A percentile compares a stretch with the other conserved stretches of the same genome.
These are phyloP conservation scores for Talaromyces sp. DNA, from an alignment of 2,329 filamentous ascomycete genomes.

Conservation along the genomic window DNA sequence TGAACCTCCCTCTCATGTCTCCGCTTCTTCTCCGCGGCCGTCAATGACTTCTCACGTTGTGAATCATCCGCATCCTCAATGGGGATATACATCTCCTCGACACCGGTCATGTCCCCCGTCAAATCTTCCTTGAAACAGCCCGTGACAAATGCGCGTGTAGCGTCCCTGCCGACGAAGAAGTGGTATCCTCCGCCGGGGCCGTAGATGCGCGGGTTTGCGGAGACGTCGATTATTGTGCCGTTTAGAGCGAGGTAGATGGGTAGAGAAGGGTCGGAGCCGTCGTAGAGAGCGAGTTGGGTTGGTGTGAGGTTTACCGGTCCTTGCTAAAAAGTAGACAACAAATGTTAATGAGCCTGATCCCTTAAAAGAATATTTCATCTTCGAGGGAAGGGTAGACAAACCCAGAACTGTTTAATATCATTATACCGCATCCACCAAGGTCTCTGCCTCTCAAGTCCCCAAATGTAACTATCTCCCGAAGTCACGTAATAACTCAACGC, in stretches of 20 bases:
- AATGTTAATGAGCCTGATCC: background rate
- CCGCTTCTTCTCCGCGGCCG: conserved; percentile 42
- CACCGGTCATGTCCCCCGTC: conserved; percentile 76
- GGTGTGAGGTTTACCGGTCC: conserved; percentile 68
- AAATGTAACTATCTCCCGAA: conserved; percentile 63
- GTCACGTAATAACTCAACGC: conserved; percentile 73
- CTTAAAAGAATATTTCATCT: too few relatives aligned
- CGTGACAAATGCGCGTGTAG: conserved; percentile 82
- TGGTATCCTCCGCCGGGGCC: conserved; percentile 81
- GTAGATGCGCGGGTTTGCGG: conserved; percentile 54
- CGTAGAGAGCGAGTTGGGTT: conserved; percentile 65
- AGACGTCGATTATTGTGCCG: conserved; percentile 62
- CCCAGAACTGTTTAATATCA: conserved; percentile 57
- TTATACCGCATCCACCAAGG: conserved; percentile 57
- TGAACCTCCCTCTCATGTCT: conserved; percentile 59
- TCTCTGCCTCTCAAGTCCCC: conserved; percentile 51
- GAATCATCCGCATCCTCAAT: conserved; percentile 56
- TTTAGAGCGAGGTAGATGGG: conserved; percentile 88
- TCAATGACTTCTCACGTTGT: conserved; percentile 28
- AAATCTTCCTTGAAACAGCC: conserved; percentile 86
- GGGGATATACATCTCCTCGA: conserved; percentile 75
- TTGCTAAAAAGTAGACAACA: conserved; percentile 28
- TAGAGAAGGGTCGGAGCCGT: conserved; percentile 67
- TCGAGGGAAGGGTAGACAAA: conserved; percentile 39
- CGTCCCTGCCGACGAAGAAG: conserved; percentile 81